Evolutionary conservation across 306 rosid genomes (phyloP), one percentile per base, ranked within the genome.

Genomic region (Malus fusca): DNA sequence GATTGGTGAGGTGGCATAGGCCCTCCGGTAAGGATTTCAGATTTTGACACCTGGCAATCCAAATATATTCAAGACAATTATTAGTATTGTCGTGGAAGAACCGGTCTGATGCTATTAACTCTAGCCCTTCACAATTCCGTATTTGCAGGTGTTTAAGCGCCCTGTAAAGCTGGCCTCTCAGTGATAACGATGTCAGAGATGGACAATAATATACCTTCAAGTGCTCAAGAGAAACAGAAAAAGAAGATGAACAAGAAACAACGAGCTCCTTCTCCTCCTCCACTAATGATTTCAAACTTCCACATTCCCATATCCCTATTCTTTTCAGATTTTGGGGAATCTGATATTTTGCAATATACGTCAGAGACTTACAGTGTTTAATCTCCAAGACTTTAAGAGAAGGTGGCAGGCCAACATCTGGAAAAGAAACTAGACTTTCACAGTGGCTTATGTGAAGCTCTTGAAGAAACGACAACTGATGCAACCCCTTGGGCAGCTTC

Each of bases 221-320:
- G 44, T 59, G 8, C 71, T 72, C 53, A 19, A 76, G 77, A 53
- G 8, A 30, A 6, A 40, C 2, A 67, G 6, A 18, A 67, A 1
- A 12, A 4, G 31, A 67, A 22, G 71, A 42, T 0, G 5, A 22
- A n/a, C 5, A 58, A 10, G 31, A 23, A 23, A 2, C 15, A 11
- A 21, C 23, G 14, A 66, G n/a, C 30, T 12, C 51, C 51, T 40
- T 9, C 26, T 58, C 75, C 19, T 51, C 11, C 9, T 71, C 63
- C 2, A 71, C 19, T 30, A 71, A 51, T 4, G 11, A 66, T 28
- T 48, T 14, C 60, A 52, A 55, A 18, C 14, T 75, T 8, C 17
- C 0, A 52, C 78, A 65, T 0, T 0, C 0, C 0, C 0, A 0
- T 4, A 65, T 51, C 3, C 0, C 0, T 8, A 75, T 51, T 9